Base-by-base conservation (phyloP, 108 stramenopile genomes). In the Nitzschia putrida region DNA sequence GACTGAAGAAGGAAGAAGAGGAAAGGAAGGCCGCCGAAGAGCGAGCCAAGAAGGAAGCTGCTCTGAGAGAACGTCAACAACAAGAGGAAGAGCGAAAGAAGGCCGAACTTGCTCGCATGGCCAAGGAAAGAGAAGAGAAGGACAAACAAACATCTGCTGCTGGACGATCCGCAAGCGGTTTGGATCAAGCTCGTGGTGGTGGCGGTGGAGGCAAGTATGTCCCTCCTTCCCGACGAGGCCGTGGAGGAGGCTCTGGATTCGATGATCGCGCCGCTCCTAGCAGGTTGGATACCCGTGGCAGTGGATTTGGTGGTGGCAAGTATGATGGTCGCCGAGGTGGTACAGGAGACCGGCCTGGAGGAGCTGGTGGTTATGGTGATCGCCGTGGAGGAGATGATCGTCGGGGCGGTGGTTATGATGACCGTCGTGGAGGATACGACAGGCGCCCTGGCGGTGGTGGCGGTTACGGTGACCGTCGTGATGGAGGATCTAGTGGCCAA, bases 31-130 rank as follows among this genome's bases (percentile, higher is more conserved):
- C 77, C 0, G 88, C 72, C 72, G 90, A 83, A 61, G 85, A 87
- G 64, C 61, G 67, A 12, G 40, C 54, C 10, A 74, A 75, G 57
- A 78, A 83, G 39, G 83, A 85, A 51, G 87, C 76, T 72, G 72
- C 83, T 65, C 39, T 80, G 60, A 61, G 85, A 66, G 43, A 80
- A 65, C 68, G 71, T 53, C 72, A 81, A 67, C 72, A 63, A 9
- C 73, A 87, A 40, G 84, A 86, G 65, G 93, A 89, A 34, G 72
- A 64, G 50, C 56, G 75, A n/a, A 83, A 81, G 14, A 57, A 83
- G 63, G 81, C 77, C 34, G 91, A 92, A 65, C 55, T 78, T 12
- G 78, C 83, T 44, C 80, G 87, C 8, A 88, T 91, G 87, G 80
- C 85, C 26, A 82, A 85, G 49, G 83, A 84, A 54, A 76, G 84